Percentiles rank a stretch among this genome's conserved stretches.
phyloP scores from a whole-genome alignment of 2,329 filamentous ascomycete species.

The Colletotrichum gloeosporioides region DNA sequence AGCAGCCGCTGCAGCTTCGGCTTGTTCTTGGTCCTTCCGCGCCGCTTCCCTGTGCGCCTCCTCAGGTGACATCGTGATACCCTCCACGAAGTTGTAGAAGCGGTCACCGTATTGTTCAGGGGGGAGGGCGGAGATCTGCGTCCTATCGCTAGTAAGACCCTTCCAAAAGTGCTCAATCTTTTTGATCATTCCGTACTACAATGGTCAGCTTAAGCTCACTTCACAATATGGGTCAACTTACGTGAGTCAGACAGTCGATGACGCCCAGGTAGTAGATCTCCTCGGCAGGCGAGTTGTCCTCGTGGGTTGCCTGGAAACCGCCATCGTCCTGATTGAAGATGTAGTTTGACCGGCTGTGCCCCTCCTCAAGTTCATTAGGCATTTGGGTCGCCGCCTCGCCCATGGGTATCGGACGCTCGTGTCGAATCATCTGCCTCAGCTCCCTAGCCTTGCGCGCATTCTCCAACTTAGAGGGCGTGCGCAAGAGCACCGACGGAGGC shows the following conservation, averaged over 20 bases:
- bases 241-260: conserved; percentile 96
- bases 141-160: conserved; percentile 81
- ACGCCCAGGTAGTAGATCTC: conserved; percentile 98
- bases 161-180: conserved; percentile 98
- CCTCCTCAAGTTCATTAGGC: conserved; percentile 85
- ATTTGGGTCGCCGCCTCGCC: conserved; percentile 82
- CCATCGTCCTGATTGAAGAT: conserved; percentile 95
- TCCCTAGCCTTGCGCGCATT: conserved; percentile 90
- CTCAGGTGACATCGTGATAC: conserved; percentile 89
- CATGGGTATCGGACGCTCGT: conserved; percentile 92
- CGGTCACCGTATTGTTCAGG: conserved; percentile 91
- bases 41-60: conserved; percentile 74
- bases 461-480: conserved; percentile 93
- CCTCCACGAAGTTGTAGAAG: conserved; percentile 90
- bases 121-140: conserved; percentile 90
- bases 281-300: conserved; percentile 82
- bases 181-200: conserved; percentile 90
- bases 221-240: conserved; percentile 54
- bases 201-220: neutral
- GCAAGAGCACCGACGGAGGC: conserved; percentile 71
- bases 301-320: conserved; percentile 90
- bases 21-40: conserved; percentile 66
- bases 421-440: conserved; percentile 88
- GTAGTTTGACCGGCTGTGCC: conserved; percentile 71
- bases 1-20: conserved; percentile 39